Conservation (phyloP, 108 stramenopile genomes). For the Stephanodiscus minutulus region DNA sequence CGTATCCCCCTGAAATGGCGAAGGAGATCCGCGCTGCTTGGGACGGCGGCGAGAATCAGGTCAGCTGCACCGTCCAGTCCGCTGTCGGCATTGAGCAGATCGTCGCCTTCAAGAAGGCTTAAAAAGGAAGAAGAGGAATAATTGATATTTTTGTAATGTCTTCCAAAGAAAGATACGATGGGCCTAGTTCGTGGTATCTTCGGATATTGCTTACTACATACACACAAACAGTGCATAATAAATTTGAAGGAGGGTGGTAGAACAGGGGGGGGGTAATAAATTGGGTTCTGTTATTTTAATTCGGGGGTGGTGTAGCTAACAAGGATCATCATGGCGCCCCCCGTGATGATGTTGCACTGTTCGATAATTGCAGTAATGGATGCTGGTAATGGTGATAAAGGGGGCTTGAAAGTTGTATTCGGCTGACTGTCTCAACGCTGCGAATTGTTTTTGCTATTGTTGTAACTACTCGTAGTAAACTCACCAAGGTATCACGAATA, state of each 20-base stretch:
- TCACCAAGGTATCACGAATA: neutral
- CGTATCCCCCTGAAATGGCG: conserved; percentile 87
- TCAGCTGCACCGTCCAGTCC: conserved; percentile 84
- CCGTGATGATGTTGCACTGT: neutral
- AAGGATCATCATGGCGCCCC: neutral
- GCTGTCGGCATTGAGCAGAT: conserved; percentile 92
- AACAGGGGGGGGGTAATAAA: neutral
- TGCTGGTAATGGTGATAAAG: too few species aligned
- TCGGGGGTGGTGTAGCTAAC: neutral
- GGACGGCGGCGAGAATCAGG: conserved; percentile 88
- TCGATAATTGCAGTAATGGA: neutral
- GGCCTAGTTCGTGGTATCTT: neutral
- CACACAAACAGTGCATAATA: neutral
- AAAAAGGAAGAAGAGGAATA: conserved; percentile 15
- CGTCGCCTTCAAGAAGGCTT: conserved; percentile 88
- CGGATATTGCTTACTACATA: neutral
- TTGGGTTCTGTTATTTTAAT: neutral
- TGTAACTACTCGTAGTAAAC: neutral
- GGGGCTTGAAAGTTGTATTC: neutral
- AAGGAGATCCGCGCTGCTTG: conserved; percentile 94
- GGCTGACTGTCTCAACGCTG: neutral
- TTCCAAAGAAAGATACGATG: neutral
- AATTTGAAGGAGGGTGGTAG: neutral
- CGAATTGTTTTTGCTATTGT: neutral
- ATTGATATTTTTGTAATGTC: neutral